Percentiles rank a stretch among this genome's conserved stretches.
phyloP scores from a whole-genome alignment of 2,329 filamentous ascomycete species.

The Diaporthe humulicola region DNA sequence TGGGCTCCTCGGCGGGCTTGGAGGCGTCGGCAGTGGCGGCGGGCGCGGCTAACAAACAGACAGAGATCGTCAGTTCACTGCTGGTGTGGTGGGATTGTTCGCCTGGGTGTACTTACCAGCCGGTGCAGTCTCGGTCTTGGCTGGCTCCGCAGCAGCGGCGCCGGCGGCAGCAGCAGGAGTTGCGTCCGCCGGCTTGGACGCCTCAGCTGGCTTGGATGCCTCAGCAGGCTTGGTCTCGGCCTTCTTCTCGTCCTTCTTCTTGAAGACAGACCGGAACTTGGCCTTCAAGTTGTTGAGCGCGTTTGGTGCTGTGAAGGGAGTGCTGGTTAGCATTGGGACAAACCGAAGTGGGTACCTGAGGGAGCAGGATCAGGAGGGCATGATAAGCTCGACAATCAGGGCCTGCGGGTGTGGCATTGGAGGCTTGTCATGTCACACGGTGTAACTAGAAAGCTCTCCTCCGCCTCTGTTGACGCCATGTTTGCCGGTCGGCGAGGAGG shows the following conservation, averaged over 20 bases:
- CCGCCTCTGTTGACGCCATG: constrained; percentile 16
- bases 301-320: constrained; percentile 55
- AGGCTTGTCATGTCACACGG: constrained; percentile 11
- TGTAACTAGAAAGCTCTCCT: constrained; percentile 29
- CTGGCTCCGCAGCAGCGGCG: constrained; percentile 48
- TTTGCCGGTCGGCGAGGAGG: constrained; percentile 16
- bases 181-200: constrained; percentile 44
- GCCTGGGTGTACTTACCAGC: constrained; percentile 45
- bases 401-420: constrained; percentile 19
- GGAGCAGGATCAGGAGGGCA: not conserved
- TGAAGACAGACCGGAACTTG: constrained; percentile 68
- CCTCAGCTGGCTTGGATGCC: constrained; percentile 44
- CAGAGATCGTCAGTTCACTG: not conserved
- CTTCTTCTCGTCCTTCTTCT: constrained; percentile 58
- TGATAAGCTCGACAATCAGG: not conserved
- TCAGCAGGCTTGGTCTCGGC: constrained; percentile 45
- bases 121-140: constrained; percentile 53
- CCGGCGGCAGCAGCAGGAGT: constrained; percentile 47
- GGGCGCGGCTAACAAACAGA: constrained; percentile 37
- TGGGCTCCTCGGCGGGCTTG: constrained; percentile 43
- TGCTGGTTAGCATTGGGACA: constrained; percentile 40
- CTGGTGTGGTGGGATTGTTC: not conserved
- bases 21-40: constrained; percentile 40
- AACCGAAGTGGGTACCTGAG: not conserved
- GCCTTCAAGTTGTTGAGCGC: constrained; percentile 68